Base-by-base conservation (phyloP, 192 early-diverging fungal genomes). In the Entomortierella chlamydospora region DNA sequence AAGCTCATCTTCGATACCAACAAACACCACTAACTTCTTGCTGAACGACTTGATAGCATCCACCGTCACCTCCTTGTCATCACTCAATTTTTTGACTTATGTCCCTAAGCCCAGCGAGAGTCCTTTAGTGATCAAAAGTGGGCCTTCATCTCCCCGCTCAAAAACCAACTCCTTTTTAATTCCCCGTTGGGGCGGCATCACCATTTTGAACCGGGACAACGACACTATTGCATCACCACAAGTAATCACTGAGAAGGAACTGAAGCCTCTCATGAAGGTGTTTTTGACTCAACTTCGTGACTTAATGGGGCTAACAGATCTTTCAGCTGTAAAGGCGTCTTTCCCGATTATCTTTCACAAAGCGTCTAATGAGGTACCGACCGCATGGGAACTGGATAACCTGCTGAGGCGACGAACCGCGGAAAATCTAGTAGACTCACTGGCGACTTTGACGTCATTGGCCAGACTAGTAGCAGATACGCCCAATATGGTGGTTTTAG, bases 111-210 rank as follows among this genome's bases (percentile, higher is more conserved):
- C 81, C 9, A 61, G 83, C 0, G 85, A 91, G 51, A 89, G 85
- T 43, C 96, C 98, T 6, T 72, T 98, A 23, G 81, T 85, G 33
- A 89, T 98, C 43, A 84, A 87, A 34, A 81, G 86, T 68, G 56
- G 79, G 13, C 82, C 91, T 73, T 87, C 87, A 82, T 53, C 51
- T n/a, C 41, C 63, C 18, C 53, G 43, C 20, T 64, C 69, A 20
- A 57, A 39, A 34, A 70, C 80, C 57, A 96, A 97, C 69, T 93
- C 96, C 4, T 99, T 98, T 70, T 65, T 96, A 30, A 92, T 98
- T 47, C 94, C 96, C 41, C 92, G 93, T 25, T 99, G 97, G 97
- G 98, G 98, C 31, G 98, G 97, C n/a, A 84, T 96, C 33, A 73
- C 83, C 4, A 88, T 99, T 52, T 65, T 82, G 10, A 97, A 95